These are phyloP conservation scores for Xerophyta viscosa DNA, from an alignment of 106 monocot species.

Conservation along the genomic window DNA sequence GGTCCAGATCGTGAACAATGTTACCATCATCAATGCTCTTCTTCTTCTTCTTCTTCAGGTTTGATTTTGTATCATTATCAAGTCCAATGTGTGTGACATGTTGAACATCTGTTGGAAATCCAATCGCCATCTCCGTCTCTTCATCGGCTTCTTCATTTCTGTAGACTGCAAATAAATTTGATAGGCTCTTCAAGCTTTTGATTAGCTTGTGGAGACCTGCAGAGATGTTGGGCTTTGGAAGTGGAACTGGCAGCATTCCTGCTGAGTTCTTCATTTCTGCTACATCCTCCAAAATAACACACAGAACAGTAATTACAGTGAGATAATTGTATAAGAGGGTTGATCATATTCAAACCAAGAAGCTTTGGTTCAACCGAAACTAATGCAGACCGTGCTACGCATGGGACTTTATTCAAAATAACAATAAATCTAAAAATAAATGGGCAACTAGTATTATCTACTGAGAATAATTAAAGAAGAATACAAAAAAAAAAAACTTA, in stretches of 20 bases:
- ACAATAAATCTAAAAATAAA: too few species aligned
- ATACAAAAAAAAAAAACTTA: too few species aligned
- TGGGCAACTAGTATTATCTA: too few species aligned
- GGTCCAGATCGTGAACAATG: too few species aligned
- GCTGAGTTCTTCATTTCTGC: conserved; percentile 18
- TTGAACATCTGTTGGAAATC: conserved; percentile 64
- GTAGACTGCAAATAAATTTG: conserved; percentile 39
- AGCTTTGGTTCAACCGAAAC: too few species aligned
- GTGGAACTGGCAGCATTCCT: background rate
- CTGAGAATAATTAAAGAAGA: too few species aligned
- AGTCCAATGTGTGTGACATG: conserved; percentile 68
- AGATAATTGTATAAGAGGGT: too few species aligned
- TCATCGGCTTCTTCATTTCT: conserved; percentile 31
- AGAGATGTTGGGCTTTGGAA: conserved; percentile 21
- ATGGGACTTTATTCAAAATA: too few species aligned
- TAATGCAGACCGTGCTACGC: too few species aligned
- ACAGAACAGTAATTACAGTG: background rate
- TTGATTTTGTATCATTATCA: conserved; percentile 18
- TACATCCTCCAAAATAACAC: background rate
- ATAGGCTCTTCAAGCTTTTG: conserved; percentile 61
- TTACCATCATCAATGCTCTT: conserved; percentile 21
- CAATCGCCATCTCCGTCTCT: conserved; percentile 56
- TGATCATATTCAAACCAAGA: too few species aligned
- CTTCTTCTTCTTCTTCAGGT: conserved; percentile 5
- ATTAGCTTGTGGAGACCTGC: conserved; percentile 46